Percentiles rank a stretch among this genome's conserved stretches.
Conservation (phyloP, 2,329 filamentous ascomycete genomes). For the Cyphellophora attinorum region DNA sequence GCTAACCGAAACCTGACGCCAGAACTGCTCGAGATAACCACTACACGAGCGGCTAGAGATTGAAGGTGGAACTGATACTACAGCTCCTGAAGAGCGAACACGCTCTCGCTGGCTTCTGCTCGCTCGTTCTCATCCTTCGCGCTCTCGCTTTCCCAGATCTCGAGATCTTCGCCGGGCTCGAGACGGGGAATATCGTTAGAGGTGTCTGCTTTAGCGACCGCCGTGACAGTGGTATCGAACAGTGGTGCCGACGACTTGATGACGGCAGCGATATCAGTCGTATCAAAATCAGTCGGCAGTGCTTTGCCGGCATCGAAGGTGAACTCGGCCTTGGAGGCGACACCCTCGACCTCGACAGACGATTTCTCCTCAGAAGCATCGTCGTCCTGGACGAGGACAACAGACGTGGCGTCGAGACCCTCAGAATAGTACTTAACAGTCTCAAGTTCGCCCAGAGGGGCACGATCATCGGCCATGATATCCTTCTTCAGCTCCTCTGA, state of each 20-base stretch:
- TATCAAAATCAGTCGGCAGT: not conserved
- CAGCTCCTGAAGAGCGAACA: conserved; percentile 14
- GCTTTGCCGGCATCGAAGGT: conserved; percentile 7
- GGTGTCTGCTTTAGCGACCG: conserved; percentile 36
- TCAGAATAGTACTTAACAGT: conserved; percentile 58
- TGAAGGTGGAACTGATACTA: too few species aligned
- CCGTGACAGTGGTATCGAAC: conserved; percentile 12
- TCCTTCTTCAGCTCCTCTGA: conserved; percentile 7
- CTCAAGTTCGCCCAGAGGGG: conserved; percentile 58
- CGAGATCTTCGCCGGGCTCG: conserved; percentile 36
- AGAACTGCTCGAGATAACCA: too few species aligned
- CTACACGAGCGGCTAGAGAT: too few species aligned
- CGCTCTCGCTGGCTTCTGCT: conserved; percentile 9
- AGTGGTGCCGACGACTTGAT: conserved; percentile 4
- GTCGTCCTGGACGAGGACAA: conserved; percentile 54
- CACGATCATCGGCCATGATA: conserved; percentile 52
- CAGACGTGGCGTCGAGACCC: conserved; percentile 53
- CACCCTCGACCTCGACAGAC: conserved; percentile 26
- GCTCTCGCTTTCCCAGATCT: conserved; percentile 63
- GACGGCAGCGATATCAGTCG: conserved; percentile 2
- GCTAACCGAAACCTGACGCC: too few species aligned
- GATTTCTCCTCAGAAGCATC: conserved; percentile 27
- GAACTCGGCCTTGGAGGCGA: conserved; percentile 3
- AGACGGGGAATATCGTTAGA: not conserved
- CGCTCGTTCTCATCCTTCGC: conserved; percentile 43